Conservation (phyloP, 1,284 basidiomycete species). For the Exobasidium cylindrosporum region DNA sequence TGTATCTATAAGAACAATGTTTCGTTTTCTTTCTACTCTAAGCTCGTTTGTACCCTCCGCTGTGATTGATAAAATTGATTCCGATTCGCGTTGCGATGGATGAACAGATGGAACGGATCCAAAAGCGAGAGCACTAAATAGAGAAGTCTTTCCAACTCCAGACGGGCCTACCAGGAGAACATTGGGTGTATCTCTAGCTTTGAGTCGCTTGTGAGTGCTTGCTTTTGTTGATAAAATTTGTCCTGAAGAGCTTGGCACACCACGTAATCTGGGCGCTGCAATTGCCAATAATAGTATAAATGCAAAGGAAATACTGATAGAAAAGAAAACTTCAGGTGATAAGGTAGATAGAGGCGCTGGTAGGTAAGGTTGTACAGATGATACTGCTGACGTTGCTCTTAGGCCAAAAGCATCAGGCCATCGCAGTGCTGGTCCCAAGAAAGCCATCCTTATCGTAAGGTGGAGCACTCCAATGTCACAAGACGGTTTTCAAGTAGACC, state of each 20-base stretch:
- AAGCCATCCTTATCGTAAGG: conserved; percentile 21
- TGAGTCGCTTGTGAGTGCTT: conserved; percentile 16
- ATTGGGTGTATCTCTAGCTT: conserved; percentile 22
- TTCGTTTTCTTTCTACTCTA: conserved; percentile 8
- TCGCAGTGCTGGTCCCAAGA: conserved; percentile 24
- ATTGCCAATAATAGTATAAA: conserved; percentile 24
- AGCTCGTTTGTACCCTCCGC: not conserved
- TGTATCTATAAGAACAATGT: conserved; percentile 37
- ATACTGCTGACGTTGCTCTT: conserved; percentile 21
- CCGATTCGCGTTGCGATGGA: conserved; percentile 35
- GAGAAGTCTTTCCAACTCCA: conserved; percentile 44
- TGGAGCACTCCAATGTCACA: too few species aligned
- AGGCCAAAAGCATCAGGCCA: conserved; percentile 34
- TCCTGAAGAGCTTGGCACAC: not conserved
- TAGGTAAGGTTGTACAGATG: conserved; percentile 24
- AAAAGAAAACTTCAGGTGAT: conserved; percentile 25
- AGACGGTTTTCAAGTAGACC: too few species aligned
- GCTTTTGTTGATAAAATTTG: conserved; percentile 9
- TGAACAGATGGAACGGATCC: conserved; percentile 34
- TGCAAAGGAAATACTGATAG: conserved; percentile 29
- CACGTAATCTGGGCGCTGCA: not conserved
- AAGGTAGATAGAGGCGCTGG: conserved; percentile 26
- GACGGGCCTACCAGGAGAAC: conserved; percentile 41
- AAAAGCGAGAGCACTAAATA: conserved; percentile 44
- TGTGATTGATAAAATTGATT: conserved; percentile 16